Conservation (phyloP, 345 rosid genomes). For the Zanthoxylum bungeanum region DNA sequence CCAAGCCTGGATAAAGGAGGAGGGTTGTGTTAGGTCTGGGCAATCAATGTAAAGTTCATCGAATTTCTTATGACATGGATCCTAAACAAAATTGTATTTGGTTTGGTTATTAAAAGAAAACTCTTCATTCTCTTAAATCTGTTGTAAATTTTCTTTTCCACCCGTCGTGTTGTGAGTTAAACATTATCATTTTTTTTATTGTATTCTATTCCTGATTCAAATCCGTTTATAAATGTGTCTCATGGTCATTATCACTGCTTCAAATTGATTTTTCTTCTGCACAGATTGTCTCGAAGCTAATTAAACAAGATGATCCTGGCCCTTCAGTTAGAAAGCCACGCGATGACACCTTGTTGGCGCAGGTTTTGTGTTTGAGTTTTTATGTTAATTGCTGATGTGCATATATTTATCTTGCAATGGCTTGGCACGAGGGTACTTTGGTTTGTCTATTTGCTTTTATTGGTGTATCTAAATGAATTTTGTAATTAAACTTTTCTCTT, state of each 20-base stretch:
- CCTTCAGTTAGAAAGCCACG: constrained; percentile 56
- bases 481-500: constrained; percentile 13
- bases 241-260: no score
- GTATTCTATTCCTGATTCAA: neutral
- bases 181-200: neutral
- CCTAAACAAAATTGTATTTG: no score
- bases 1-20: no score
- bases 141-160: no score
- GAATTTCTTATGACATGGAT: no score
- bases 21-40: no score
- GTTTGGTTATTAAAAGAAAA: constrained; percentile 3
- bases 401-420: neutral
- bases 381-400: constrained; percentile 1
- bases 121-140: neutral
- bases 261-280: constrained; percentile 11
- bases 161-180: neutral
- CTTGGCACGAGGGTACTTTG: neutral
- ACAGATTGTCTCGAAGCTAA: constrained; percentile 60
- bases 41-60: no score
- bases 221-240: neutral
- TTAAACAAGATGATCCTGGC: constrained; percentile 51
- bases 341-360: constrained; percentile 67
- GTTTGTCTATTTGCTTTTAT: constrained; percentile 8
- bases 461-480: constrained; percentile 9
- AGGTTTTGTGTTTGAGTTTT: constrained; percentile 47